Evolutionary conservation across 2,329 filamentous ascomycete genomes (phyloP).

Genomic region (Fusarium multiceps): DNA sequence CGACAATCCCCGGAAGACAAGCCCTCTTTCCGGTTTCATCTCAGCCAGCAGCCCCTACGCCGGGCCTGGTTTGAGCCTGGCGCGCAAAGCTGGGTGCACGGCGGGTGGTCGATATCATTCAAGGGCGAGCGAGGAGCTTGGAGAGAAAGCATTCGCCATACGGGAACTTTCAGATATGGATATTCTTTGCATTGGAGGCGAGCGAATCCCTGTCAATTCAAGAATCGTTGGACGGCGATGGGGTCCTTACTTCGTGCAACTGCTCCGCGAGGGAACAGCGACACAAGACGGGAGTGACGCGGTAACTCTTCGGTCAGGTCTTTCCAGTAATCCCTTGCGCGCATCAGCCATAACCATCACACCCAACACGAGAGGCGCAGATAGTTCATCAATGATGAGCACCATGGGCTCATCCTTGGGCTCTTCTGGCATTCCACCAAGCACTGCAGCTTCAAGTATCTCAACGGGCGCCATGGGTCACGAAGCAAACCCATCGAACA

Average conservation of each 20-base stretch:
- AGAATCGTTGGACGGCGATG: conserved; percentile 87
- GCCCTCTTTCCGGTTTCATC: conserved; percentile 83
- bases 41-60: conserved; percentile 81
- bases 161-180: conserved; percentile 97
- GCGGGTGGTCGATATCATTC: conserved; percentile 82
- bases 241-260: conserved; percentile 95
- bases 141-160: conserved; percentile 80
- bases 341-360: conserved; percentile 91
- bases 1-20: conserved; percentile 86
- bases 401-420: conserved; percentile 57
- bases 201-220: conserved; percentile 93
- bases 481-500: conserved; percentile 53
- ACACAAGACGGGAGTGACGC: conserved; percentile 79
- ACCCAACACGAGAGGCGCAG: conserved; percentile 65
- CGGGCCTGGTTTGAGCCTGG: conserved; percentile 65
- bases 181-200: conserved; percentile 88
- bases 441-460: conserved; percentile 58
- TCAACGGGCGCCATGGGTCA: conserved; percentile 52
- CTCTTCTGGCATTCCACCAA: conserved; percentile 54
- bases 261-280: conserved; percentile 83
- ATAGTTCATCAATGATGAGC: conserved; percentile 59
- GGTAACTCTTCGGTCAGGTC: conserved; percentile 76
- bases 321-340: conserved; percentile 68
- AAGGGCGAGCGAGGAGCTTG: conserved; percentile 84
- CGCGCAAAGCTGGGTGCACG: conserved; percentile 70